Base-by-base conservation (phyloP, 225 moss, liverwort and hornwort species). In the Pseudoscleropodium purum region DNA sequence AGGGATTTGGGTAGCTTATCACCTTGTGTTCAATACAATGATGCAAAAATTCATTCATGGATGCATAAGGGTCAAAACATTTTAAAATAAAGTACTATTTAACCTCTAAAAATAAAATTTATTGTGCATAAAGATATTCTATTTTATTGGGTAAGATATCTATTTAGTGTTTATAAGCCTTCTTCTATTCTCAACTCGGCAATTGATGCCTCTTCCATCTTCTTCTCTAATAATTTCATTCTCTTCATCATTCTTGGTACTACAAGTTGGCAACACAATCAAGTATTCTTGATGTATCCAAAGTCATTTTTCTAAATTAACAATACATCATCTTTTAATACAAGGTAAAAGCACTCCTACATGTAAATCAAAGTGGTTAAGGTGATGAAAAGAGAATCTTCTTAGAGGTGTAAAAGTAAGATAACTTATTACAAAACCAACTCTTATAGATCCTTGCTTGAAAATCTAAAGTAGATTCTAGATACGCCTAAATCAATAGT, bases 371-470 rank as follows among this genome's bases (percentile, higher is more conserved):
- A 60, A 60, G 18, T 59, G 5, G 8, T 60, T 7, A 81, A 60
- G 1, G 2, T 41, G 19, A 81, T 59, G 27, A 80, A 80, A 39
- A 81, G 8, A 30, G 0, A 13, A 81, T 81, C 30, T 60, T 60
- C 7, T 31, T 41, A 30, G 8, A 60, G 1, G 11, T 39, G 5
- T 7, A 0, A 54, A n/a, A 79, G 1, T 23, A 60, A 80, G 5
- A 8, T 29, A 29, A 12, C 18, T 39, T 39, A n/a, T 18, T 30
- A 39, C 17, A 60, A 60, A 80, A 60, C 12, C 39, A 41, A 59
- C 2, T 12, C 11, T 1, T 39, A 1, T 0, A n/a, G 0, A 27
- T 79, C 12, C 1, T 18, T 60, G 3, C 7, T 57, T 57, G 27
- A 80, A 12, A 80, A 39, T 27, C 26, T 59, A 29, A n/a, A 1